Percentiles rank a stretch among this genome's conserved stretches.
phyloP scores from a whole-genome alignment of 1,139 yeast genomes.

The Yarrowia galli region DNA sequence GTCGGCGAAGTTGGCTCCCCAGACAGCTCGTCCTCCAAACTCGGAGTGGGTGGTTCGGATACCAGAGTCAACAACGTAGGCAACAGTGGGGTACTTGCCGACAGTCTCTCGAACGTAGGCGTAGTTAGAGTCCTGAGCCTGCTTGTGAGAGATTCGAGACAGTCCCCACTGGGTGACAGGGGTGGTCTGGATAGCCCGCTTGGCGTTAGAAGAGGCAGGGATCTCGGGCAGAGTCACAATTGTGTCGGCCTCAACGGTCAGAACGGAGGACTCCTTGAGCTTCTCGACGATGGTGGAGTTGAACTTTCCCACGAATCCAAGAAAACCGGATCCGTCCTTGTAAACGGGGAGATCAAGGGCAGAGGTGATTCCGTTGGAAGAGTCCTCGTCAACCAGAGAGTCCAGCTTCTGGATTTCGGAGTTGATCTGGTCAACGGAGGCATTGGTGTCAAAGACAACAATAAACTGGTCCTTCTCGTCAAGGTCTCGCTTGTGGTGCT shows the following conservation, averaged over 20 bases:
- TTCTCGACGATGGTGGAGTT: slow-evolving; percentile 31
- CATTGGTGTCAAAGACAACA: slow-evolving; percentile 18
- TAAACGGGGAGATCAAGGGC: slow-evolving; percentile 11
- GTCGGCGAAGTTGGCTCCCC: slow-evolving; percentile 50
- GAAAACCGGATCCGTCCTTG: slow-evolving; percentile 26
- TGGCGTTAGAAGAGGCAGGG: background rate
- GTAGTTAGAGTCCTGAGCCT: slow-evolving; percentile 51
- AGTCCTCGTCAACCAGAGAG: slow-evolving; percentile 17
- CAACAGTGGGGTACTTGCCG: slow-evolving; percentile 63
- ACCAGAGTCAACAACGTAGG: slow-evolving; percentile 63
- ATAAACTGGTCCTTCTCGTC: slow-evolving; percentile 26
- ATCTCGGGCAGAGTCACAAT: slow-evolving; percentile 21
- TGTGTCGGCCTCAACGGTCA: slow-evolving; percentile 16
- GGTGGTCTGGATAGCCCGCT: slow-evolving; percentile 8
- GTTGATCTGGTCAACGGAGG: slow-evolving; percentile 21
- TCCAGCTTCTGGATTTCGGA: slow-evolving; percentile 29
- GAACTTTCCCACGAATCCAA: slow-evolving; percentile 31
- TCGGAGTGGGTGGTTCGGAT: slow-evolving; percentile 57
- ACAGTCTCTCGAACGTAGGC: slow-evolving; percentile 71
- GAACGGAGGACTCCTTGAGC: slow-evolving; percentile 17
- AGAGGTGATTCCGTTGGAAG: slow-evolving; percentile 23
- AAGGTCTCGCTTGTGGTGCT: slow-evolving; percentile 29
- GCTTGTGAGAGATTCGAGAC: slow-evolving; percentile 57
- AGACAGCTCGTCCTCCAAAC: slow-evolving; percentile 58
- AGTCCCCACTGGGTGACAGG: slow-evolving; percentile 67